Base-by-base conservation (phyloP, 768 basidiomycete genomes). In the Sporobolomyces pararoseus region DNA sequence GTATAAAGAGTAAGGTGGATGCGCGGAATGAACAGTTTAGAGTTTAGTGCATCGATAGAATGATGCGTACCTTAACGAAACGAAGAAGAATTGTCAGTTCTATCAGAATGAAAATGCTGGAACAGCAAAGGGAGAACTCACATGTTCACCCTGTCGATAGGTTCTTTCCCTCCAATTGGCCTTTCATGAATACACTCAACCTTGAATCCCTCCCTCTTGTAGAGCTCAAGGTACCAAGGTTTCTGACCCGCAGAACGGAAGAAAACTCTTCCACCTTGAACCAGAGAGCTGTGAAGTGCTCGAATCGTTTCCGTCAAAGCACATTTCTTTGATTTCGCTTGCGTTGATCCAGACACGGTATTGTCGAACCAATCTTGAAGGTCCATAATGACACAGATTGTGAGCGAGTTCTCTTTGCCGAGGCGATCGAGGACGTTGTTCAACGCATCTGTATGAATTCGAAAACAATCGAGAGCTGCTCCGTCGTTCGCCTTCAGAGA, bases 71-170 rank as follows among this genome's bases (percentile, higher is more conserved):
- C 73, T 76, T 66, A n/a, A n/a, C 27, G 59, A 6, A 14, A 0
- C 52, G 35, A 9, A 29, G 0, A 1, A 14, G n/a, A n/a, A n/a
- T n/a, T 19, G 51, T 46, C 27, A 57, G 55, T 23, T 25, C 51
- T 17, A 31, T 9, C 29, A 17, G 31, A 23, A 23, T 13, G 32
- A 31, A 10, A n/a, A n/a, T n/a, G n/a, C n/a, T n/a, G n/a, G n/a
- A n/a, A n/a, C n/a, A 32, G 14, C 4, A 12, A 13, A n/a, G 61
- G 34, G 10, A 42, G 17, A 19, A 25, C 85, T 62, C 74, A 86
- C 87, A 89, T 88, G 76, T 88, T 88, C 37, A 88, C 87, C 66
- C 84, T 80, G 78, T 89, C 88, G 60, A 89, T 82, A 5, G 86
- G 84, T 7, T 72, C 77, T 12, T 80, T 77, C 0, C 80, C 75